Conservation (phyloP, 441 rosid genomes). For the Jatropha multifida region DNA sequence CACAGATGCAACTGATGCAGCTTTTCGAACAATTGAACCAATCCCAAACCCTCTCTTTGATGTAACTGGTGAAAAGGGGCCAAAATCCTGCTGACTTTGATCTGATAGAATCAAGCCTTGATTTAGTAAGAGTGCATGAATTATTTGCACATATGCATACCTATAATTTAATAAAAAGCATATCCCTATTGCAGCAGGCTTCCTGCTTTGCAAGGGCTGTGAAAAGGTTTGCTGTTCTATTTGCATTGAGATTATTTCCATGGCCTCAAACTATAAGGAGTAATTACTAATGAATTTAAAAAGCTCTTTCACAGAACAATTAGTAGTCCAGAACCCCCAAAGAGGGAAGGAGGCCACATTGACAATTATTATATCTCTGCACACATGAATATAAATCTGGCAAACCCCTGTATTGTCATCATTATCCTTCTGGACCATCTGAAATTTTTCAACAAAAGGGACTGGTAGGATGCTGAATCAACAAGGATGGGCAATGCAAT, state of each 20-base stretch:
- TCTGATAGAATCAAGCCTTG: conserved; percentile 48
- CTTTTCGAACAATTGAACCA: conserved; percentile 81
- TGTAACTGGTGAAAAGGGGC: conserved; percentile 77
- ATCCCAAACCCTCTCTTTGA: conserved; percentile 78
- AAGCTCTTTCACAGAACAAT: conserved; percentile 7
- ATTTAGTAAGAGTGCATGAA: conserved; percentile 10
- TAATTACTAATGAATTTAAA: conserved; percentile 8
- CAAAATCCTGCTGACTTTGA: conserved; percentile 82
- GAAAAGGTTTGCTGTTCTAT: background rate
- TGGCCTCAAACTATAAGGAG: background rate
- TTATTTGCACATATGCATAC: background rate
- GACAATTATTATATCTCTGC: background rate
- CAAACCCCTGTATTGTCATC: background rate
- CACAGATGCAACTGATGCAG: conserved; percentile 86
- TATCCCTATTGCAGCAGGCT: background rate
- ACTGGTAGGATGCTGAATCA: background rate
- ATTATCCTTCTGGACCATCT: background rate
- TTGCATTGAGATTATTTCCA: background rate
- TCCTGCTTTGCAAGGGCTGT: background rate
- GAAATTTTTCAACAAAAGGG: background rate
- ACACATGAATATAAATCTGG: background rate
- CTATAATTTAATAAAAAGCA: background rate
- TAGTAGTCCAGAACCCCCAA: background rate
- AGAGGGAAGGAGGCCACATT: background rate
- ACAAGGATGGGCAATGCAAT: background rate